Percentiles rank a stretch among this genome's conserved stretches.
phyloP scores from a whole-genome alignment of 805 yeast species.

The Torulaspora gathmanii region DNA sequence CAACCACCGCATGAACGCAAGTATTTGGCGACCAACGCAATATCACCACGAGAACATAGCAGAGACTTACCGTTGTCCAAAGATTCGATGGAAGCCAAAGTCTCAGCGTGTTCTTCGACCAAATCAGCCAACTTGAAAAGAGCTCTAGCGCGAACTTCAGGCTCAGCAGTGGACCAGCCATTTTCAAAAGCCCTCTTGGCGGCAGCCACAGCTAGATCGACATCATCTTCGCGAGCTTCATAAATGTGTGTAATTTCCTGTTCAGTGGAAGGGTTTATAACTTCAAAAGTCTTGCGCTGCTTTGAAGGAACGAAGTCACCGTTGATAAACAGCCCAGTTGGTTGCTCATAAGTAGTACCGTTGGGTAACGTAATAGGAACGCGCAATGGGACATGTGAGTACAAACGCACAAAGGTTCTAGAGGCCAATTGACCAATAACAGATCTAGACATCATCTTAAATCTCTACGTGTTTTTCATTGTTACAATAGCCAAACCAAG shows the following conservation, averaged over 20 bases:
- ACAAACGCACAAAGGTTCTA: conserved; percentile 18
- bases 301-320: conserved; percentile 62
- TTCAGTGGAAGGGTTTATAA: conserved; percentile 65
- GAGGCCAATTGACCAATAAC: conserved; percentile 4
- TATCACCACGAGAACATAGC: conserved; percentile 68
- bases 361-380: conserved; percentile 60
- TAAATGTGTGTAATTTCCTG: conserved; percentile 61
- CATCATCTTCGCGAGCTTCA: conserved; percentile 67
- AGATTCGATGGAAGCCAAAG: conserved; percentile 77
- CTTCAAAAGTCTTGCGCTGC: conserved; percentile 57
- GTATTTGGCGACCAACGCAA: conserved; percentile 62
- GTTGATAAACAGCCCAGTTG: conserved; percentile 73
- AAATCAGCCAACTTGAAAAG: conserved; percentile 72
- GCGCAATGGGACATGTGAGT: conserved; percentile 39
- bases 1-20: conserved; percentile 82
- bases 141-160: conserved; percentile 56
- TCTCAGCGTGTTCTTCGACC: conserved; percentile 67
- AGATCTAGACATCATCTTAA: conserved; percentile 10
- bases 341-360: conserved; percentile 66
- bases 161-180: conserved; percentile 67
- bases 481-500: too few species aligned
- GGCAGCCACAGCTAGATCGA: conserved; percentile 79
- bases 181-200: conserved; percentile 72
- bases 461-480: too few species aligned
- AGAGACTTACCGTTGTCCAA: conserved; percentile 87